These are phyloP conservation scores for Cryoendolithus antarcticus DNA, from an alignment of 2,329 filamentous ascomycete species.

Conservation along the genomic window DNA sequence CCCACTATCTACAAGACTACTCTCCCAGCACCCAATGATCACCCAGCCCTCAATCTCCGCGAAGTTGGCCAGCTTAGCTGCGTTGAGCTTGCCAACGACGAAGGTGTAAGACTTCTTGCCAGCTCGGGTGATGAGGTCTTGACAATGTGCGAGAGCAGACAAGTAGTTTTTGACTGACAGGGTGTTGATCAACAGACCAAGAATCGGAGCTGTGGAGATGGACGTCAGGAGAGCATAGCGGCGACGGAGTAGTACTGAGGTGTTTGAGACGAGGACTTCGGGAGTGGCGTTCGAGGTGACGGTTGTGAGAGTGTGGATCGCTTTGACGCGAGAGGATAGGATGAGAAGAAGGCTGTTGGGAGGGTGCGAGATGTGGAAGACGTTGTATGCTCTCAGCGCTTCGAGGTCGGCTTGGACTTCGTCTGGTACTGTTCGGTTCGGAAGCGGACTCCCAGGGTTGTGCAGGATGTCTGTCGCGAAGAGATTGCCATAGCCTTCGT, in stretches of 20 bases:
- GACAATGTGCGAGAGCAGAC: conserved; percentile 61
- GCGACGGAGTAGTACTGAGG: conserved; percentile 55
- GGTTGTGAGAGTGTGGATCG: conserved; percentile 66
- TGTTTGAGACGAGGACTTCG: conserved; percentile 35
- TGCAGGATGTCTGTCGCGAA: conserved; percentile 62
- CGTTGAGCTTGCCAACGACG: conserved; percentile 91
- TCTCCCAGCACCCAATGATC: conserved; percentile 96
- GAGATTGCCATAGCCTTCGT: conserved; percentile 56
- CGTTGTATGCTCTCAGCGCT: conserved; percentile 51
- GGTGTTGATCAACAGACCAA: conserved; percentile 93
- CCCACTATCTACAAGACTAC: conserved; percentile 76
- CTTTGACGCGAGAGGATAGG: conserved; percentile 67
- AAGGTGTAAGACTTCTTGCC: conserved; percentile 95
- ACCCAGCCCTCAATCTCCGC: conserved; percentile 93
- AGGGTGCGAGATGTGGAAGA: conserved; percentile 78
- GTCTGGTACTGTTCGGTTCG: conserved; percentile 62
- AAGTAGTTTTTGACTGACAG: conserved; percentile 87
- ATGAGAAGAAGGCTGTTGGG: conserved; percentile 75
- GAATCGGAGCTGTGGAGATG: conserved; percentile 67
- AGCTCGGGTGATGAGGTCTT: conserved; percentile 57
- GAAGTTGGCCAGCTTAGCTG: conserved; percentile 94
- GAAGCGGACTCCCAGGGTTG: conserved; percentile 66
- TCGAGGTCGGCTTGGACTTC: conserved; percentile 33
- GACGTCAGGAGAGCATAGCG: conserved; percentile 79
- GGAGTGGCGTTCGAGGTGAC: conserved; percentile 11